Evolutionary conservation across 2,329 filamentous ascomycete genomes (phyloP), one percentile per base, ranked within the genome.

Genomic region (Thelonectria discophora): DNA sequence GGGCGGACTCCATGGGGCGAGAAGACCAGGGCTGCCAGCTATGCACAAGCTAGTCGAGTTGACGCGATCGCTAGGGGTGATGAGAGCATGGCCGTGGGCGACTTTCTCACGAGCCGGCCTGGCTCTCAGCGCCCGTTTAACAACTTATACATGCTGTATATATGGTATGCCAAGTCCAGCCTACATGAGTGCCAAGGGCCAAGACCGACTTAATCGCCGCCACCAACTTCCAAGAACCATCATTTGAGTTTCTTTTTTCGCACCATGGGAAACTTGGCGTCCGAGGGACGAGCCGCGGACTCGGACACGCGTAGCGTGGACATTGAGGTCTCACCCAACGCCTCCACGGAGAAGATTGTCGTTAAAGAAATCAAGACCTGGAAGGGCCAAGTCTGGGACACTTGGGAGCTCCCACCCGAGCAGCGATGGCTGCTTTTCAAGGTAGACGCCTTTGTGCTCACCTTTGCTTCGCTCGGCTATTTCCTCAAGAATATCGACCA

Each of bases 401-500:
- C 74, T 0, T 75, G 72, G 71, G 74, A 76, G 47, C 65, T 75
- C 11, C 73, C 75, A 0, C 55, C 64, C 7, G 72, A 76, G 24
- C 70, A 77, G 64, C 72, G 74, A 7, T 64, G 68, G 56, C 62
- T 77, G 15, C 64, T 77, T 7, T 75, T 75, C 69, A 77, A 77
- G 48, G 59, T 76, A 2, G 75, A 77, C 13, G 74, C 73, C 5
- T 75, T 74, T 39, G 67, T 77, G 9, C 65, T 77, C 34, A 77
- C 75, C 0, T 74, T 77, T 65, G 72, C 73, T 2, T 76, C 73
- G 3, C 64, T 76, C 7, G 73, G 74, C 1, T 75, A 74, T 45
- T 75, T 76, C n/a, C 63, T 75, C 20, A 76, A 75, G 48, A 73
- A 74, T 5, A 68, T 81, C 1, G 79, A 81, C 46, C 76, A 78